phyloP scores from a whole-genome alignment of 1,284 basidiomycete species.

The Apiotrichum porosum region DNA sequence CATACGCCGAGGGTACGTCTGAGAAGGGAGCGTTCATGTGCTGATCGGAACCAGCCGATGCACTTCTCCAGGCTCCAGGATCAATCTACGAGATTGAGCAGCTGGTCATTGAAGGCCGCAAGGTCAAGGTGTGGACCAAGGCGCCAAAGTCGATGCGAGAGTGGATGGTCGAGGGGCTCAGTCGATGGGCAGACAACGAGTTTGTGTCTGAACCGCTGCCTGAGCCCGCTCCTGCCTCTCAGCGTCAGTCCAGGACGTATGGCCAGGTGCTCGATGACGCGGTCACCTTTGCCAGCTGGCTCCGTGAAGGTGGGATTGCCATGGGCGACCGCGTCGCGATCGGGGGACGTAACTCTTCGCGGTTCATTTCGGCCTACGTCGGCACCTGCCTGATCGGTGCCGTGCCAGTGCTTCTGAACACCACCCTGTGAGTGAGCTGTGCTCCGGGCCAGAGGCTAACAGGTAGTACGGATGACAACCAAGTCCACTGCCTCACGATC shows the following conservation, averaged over 20 bases:
- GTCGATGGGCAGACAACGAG: neutral
- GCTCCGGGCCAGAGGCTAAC: no score
- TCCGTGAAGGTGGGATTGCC: constrained; percentile 26
- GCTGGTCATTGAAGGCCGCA: constrained; percentile 22
- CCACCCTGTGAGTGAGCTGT: constrained; percentile 27
- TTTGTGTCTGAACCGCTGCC: neutral
- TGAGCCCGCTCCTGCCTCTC: neutral
- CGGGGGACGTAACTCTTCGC: constrained; percentile 31
- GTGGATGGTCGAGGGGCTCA: constrained; percentile 19
- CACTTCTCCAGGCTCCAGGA: constrained; percentile 32
- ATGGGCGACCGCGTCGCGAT: constrained; percentile 34
- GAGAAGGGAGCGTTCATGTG: neutral
- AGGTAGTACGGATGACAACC: constrained; percentile 1
- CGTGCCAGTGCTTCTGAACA: constrained; percentile 32
- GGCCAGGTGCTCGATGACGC: constrained; percentile 21
- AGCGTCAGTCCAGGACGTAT: constrained; percentile 4
- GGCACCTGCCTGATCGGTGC: constrained; percentile 37
- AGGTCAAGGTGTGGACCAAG: constrained; percentile 37
- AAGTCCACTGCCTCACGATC: constrained; percentile 24
- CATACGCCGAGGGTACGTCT: neutral
- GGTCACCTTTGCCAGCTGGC: constrained; percentile 27
- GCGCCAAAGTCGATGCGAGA: constrained; percentile 28
- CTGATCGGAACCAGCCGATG: constrained; percentile 24
- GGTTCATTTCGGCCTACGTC: constrained; percentile 18
- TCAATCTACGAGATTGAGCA: constrained; percentile 38